Conservation (phyloP, 192 early-diverging fungal genomes). For the Coemansia sp. region DNA sequence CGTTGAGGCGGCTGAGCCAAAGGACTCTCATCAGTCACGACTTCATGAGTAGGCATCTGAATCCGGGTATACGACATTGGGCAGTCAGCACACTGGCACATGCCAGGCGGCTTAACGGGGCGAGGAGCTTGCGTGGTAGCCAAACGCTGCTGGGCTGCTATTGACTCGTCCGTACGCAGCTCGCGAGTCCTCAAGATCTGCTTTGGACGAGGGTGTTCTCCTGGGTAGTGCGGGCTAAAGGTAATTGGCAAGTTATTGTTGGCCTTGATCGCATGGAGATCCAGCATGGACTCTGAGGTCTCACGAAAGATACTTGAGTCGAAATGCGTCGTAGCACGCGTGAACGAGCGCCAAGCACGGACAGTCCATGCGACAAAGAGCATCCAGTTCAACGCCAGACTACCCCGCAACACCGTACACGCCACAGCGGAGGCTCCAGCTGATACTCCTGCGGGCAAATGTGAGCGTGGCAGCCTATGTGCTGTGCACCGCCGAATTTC, state of each 20-base stretch:
- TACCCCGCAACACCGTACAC: constrained; percentile 40
- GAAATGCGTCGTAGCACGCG: constrained; percentile 39
- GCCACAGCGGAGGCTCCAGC: constrained; percentile 21
- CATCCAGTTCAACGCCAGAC: constrained; percentile 47
- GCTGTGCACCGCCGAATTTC: constrained; percentile 39
- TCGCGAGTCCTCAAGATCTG: constrained; percentile 6
- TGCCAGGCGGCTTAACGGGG: not conserved
- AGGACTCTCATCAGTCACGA: not conserved
- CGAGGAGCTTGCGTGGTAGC: not conserved
- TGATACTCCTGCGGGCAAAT: not conserved
- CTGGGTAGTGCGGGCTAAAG: constrained; percentile 34
- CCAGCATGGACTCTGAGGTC: constrained; percentile 19
- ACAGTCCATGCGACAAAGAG: constrained; percentile 38
- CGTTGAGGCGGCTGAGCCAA: not conserved
- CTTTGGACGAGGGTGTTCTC: not conserved
- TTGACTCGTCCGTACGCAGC: not conserved
- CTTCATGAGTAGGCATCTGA: constrained; percentile 7
- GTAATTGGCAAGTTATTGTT: constrained; percentile 27
- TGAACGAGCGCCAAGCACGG: constrained; percentile 45
- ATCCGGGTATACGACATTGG: constrained; percentile 12
- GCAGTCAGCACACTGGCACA: constrained; percentile 17
- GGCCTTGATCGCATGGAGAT: constrained; percentile 17
- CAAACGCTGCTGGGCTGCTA: not conserved
- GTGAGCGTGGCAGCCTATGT: not conserved
- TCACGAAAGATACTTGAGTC: constrained; percentile 51